Evolutionary conservation across 345 rosid species (phyloP), one percentile per base, ranked within the genome.

Genomic region (Eucalyptus regnans): DNA sequence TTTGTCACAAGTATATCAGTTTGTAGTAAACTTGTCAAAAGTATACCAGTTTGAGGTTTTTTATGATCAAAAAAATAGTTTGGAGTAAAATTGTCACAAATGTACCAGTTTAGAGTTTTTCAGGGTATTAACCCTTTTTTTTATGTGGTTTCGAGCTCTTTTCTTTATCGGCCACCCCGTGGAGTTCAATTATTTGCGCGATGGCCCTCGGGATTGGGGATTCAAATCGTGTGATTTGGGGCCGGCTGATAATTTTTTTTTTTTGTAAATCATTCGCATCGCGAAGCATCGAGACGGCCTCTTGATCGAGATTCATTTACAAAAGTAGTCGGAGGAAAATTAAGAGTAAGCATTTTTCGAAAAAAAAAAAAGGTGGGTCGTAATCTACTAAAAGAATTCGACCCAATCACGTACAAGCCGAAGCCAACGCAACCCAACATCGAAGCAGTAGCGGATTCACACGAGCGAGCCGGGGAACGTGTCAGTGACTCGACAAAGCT

Each of bases 401-500:
- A 9, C 80, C 80, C 44, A 68, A 68, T 18, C 80, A 5, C 44
- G 20, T 33, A 10, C 27, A 20, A 37, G 15, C 83, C 48, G 11
- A 20, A 37, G 15, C 83, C 83, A 20, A 76, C 27, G 83, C 48
- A 76, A 13, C 83, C 48, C 83, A 18, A 37, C 81, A 37, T 18
- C 4, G 87, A 27, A 50, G 37, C 60, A 18, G 23, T 62, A 86
- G 58, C 52, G 87, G 43, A 20, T 20, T 33, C 54, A 41, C 87
- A 50, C 87, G 29, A 8, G 87, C 16, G 64, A 51, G 87, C 46
- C 5, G 48, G 87, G 64, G 25, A 33, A 86, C 87, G 46, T 86
- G 87, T 86, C 62, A 18, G 62, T 86, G 58, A 86, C 58, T 51
- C 62, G 87, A 31, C 87, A 5, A 20, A 20, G 87, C 27, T 51